phyloP scores from a whole-genome alignment of 2,329 filamentous ascomycete species.

The Exophiala lecanii-corni region DNA sequence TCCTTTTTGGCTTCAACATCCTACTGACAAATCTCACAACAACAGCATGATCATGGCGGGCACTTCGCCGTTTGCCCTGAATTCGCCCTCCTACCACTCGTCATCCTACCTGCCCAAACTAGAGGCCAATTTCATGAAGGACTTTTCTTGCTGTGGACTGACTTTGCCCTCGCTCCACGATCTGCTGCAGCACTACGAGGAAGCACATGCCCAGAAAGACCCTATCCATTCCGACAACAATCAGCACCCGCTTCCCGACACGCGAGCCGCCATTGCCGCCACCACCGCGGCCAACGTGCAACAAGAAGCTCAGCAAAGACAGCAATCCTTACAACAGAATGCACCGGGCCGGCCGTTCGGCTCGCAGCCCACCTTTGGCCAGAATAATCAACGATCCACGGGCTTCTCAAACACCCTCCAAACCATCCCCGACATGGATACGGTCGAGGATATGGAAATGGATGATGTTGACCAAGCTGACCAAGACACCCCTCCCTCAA shows the following conservation, averaged over 20 bases:
- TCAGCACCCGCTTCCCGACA: slow-evolving; percentile 43
- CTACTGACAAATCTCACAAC: not conserved
- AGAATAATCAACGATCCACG: slow-evolving; percentile 22
- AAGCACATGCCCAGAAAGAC: slow-evolving; percentile 75
- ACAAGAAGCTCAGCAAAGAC: slow-evolving; percentile 45
- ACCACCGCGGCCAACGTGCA: slow-evolving; percentile 43
- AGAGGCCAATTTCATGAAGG: slow-evolving; percentile 95
- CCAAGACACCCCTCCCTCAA: slow-evolving; percentile 30
- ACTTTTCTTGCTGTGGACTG: slow-evolving; percentile 91
- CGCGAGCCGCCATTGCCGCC: slow-evolving; percentile 45
- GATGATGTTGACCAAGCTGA: slow-evolving; percentile 61
- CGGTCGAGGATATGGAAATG: slow-evolving; percentile 86
- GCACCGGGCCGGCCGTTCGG: slow-evolving; percentile 27
- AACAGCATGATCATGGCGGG: slow-evolving; percentile 87
- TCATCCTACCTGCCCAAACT: slow-evolving; percentile 94
- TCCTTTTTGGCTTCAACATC: too few species aligned
- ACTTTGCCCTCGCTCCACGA: slow-evolving; percentile 90
- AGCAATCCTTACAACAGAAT: slow-evolving; percentile 29
- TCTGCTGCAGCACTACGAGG: slow-evolving; percentile 92
- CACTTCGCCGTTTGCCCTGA: slow-evolving; percentile 85
- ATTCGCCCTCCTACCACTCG: slow-evolving; percentile 82
- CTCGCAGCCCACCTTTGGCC: slow-evolving; percentile 19
- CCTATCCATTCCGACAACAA: slow-evolving; percentile 47
- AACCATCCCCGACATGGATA: slow-evolving; percentile 36
- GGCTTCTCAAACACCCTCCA: slow-evolving; percentile 27